These are phyloP conservation scores for Saccharum spontaneum DNA, from an alignment of 176 grass and related monocot species.

Conservation along the genomic window DNA sequence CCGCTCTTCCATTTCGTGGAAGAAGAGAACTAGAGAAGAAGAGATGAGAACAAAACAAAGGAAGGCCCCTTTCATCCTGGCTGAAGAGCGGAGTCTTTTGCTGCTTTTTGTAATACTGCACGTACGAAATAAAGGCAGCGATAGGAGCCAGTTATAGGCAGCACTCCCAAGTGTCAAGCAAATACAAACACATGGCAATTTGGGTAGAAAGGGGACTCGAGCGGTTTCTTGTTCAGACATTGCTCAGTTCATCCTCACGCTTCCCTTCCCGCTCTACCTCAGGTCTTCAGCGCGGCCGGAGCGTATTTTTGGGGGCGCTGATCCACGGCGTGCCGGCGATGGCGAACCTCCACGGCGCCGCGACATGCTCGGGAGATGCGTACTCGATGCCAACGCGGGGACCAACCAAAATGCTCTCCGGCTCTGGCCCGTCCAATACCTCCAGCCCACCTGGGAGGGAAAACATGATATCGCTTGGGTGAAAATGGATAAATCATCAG, in stretches of 20 bases:
- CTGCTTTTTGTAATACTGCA: neutral
- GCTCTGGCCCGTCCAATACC: conserved; percentile 69
- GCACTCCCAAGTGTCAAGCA: neutral
- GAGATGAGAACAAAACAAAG: too few species aligned
- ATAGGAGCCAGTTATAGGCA: neutral
- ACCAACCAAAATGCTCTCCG: conserved; percentile 67
- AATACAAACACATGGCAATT: neutral
- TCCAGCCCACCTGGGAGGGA: conserved; percentile 69
- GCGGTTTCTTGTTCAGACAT: neutral
- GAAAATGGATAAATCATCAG: neutral
- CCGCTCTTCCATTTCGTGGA: too few species aligned
- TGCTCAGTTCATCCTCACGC: neutral
- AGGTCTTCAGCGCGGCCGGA: conserved; percentile 31
- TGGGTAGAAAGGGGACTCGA: neutral
- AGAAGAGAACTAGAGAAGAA: too few species aligned
- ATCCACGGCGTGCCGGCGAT: conserved; percentile 76
- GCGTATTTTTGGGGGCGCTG: conserved; percentile 79
- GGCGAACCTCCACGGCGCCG: conserved; percentile 77
- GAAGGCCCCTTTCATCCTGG: too few species aligned
- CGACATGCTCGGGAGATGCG: conserved; percentile 66
- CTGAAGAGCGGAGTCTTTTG: neutral
- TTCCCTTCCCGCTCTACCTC: neutral
- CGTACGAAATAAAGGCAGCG: neutral
- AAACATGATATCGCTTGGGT: neutral
- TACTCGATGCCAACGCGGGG: conserved; percentile 86